Percentiles rank a stretch among this genome's conserved stretches.
Conservation (phyloP, 176 grass and related monocot species). For the Microstegium vimineum region DNA sequence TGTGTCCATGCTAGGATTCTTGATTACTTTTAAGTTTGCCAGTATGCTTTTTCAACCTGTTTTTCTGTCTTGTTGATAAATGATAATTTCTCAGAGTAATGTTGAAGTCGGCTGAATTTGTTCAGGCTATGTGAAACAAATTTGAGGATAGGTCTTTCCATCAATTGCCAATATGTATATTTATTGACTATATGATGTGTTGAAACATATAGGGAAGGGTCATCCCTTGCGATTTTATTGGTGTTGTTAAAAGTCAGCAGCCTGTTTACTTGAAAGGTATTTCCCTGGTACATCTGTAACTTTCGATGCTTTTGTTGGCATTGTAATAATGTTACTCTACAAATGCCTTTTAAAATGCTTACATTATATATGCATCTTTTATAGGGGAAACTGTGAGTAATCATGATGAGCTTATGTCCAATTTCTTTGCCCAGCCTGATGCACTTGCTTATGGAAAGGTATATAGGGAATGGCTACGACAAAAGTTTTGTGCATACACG, state of each 20-base stretch:
- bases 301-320: not conserved
- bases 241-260: constrained; percentile 80
- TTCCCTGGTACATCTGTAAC: not conserved
- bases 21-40: not conserved
- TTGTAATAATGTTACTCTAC: constrained; percentile 6
- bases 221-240: constrained; percentile 98
- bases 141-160: not conserved
- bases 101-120: not conserved
- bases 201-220: constrained; percentile 75
- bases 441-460: constrained; percentile 99
- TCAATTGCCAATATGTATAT: constrained; percentile 1
- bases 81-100: not conserved
- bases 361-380: constrained; percentile 15
- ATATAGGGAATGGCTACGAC: constrained; percentile 10
- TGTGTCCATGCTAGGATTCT: not conserved
- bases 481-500: not conserved
- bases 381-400: constrained; percentile 90
- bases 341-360: constrained; percentile 26
- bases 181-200: constrained; percentile 14
- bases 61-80: not conserved
- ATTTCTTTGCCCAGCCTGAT: constrained; percentile 99
- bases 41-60: not conserved
- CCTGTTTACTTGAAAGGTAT: constrained; percentile 84
- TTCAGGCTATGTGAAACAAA: not conserved
- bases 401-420: constrained; percentile 97